Evolutionary conservation across 306 rosid species (phyloP).

Genomic region (Luffa acutangula): DNA sequence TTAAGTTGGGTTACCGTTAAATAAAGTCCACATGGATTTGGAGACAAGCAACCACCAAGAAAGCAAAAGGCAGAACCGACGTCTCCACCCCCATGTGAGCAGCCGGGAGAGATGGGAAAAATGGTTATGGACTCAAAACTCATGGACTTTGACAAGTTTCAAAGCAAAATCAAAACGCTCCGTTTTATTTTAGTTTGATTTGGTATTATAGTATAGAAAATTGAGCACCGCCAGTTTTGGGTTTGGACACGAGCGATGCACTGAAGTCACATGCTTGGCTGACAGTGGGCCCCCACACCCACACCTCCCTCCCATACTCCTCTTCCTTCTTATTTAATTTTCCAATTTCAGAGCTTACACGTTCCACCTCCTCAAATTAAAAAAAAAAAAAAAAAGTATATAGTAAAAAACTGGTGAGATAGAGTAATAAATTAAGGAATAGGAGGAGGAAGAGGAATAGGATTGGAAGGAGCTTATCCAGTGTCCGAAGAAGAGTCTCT

Average conservation of each 20-base stretch:
- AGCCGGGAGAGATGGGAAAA: background rate
- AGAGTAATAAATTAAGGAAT: background rate
- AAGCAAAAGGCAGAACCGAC: slow-evolving; percentile 11
- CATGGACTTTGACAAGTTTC: no score
- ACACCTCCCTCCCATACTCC: background rate
- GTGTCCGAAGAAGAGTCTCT: slow-evolving; percentile 6
- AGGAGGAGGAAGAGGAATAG: background rate
- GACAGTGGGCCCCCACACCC: slow-evolving; percentile 30
- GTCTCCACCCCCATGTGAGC: slow-evolving; percentile 35
- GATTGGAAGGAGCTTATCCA: slow-evolving; percentile 20
- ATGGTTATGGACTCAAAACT: background rate
- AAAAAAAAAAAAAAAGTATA: background rate
- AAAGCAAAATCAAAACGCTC: background rate
- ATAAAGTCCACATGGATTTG: slow-evolving; percentile 9
- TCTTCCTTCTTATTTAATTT: background rate
- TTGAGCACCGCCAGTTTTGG: slow-evolving; percentile 56
- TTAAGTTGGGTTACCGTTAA: background rate
- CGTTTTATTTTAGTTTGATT: background rate
- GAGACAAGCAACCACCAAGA: slow-evolving; percentile 13
- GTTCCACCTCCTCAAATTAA: background rate
- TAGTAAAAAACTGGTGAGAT: background rate
- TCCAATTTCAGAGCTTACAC: background rate
- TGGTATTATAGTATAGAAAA: no score
- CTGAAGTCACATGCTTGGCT: slow-evolving; percentile 46
- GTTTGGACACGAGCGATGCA: slow-evolving; percentile 42